Evolutionary conservation across 2,329 filamentous ascomycete species (phyloP).

Genomic region (Colletotrichum kahawae): DNA sequence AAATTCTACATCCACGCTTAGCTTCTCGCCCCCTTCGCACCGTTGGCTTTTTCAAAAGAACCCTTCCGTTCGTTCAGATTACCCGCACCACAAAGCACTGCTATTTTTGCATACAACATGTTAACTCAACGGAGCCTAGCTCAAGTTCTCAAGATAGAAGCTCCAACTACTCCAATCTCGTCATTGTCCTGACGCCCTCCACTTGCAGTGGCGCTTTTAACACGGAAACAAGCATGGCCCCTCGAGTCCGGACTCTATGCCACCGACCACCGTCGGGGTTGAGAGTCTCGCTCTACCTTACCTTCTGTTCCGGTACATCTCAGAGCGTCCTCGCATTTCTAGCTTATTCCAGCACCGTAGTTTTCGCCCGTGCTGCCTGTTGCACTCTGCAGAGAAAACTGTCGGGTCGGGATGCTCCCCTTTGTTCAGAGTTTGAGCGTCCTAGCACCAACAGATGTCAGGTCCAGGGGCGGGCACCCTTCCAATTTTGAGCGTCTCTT

Average conservation of each 20-base stretch:
- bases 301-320: background rate
- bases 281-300: background rate
- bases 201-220: background rate
- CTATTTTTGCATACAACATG: background rate
- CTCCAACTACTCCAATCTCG: slow-evolving; percentile 5
- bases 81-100: background rate
- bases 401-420: background rate
- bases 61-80: slow-evolving; percentile 1
- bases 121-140: slow-evolving; percentile 4
- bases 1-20: background rate
- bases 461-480: background rate
- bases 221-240: slow-evolving; percentile 12
- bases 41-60: slow-evolving; percentile 6
- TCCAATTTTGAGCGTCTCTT: background rate
- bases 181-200: slow-evolving; percentile 1
- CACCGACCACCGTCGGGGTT: background rate
- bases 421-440: background rate
- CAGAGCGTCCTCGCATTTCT: background rate
- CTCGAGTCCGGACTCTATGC: background rate
- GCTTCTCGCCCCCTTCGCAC: background rate
- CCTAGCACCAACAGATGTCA: slow-evolving; percentile 10
- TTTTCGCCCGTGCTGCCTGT: background rate
- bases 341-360: background rate
- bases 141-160: slow-evolving; percentile 16
- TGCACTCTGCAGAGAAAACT: background rate